These are phyloP conservation scores for Taxillus chinensis DNA, from an alignment of 164 flowering plant genomes.

Conservation along the genomic window DNA sequence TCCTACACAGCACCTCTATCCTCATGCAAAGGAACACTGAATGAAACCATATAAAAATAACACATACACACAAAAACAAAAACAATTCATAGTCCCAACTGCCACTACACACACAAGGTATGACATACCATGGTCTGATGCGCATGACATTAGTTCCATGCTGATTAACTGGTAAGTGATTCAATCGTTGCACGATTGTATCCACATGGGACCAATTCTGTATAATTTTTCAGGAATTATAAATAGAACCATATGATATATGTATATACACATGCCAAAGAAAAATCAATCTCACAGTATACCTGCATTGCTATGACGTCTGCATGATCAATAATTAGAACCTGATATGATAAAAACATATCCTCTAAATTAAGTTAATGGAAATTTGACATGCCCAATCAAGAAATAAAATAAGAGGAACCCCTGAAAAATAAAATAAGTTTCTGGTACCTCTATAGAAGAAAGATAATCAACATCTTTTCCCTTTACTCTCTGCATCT, in stretches of 20 bases:
- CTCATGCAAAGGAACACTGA: too few species aligned
- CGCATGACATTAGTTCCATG: conserved; percentile 86
- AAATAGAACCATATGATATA: conserved; percentile 2
- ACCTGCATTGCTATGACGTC: conserved; percentile 96
- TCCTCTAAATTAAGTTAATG: not conserved
- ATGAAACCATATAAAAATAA: too few species aligned
- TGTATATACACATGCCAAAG: conserved; percentile 6
- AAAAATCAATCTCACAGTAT: not conserved
- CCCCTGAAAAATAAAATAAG: not conserved
- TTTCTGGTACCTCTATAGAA: conserved; percentile 93
- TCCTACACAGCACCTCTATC: too few species aligned
- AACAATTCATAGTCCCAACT: too few species aligned
- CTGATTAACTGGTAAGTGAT: conserved; percentile 58
- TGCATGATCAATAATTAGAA: conserved; percentile 82
- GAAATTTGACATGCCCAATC: not conserved
- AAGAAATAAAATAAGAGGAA: not conserved
- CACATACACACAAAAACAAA: too few species aligned
- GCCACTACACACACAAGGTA: too few species aligned
- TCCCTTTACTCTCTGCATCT: conserved; percentile 56
- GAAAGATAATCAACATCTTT: conserved; percentile 87
- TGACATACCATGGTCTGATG: conserved; percentile 66
- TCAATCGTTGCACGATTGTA: conserved; percentile 54
- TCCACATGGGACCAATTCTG: conserved; percentile 82
- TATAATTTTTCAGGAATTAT: conserved; percentile 6
- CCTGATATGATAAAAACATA: conserved; percentile 31